Base-by-base conservation (phyloP, 805 yeast genomes). In the Ogataea paraovalis region DNA sequence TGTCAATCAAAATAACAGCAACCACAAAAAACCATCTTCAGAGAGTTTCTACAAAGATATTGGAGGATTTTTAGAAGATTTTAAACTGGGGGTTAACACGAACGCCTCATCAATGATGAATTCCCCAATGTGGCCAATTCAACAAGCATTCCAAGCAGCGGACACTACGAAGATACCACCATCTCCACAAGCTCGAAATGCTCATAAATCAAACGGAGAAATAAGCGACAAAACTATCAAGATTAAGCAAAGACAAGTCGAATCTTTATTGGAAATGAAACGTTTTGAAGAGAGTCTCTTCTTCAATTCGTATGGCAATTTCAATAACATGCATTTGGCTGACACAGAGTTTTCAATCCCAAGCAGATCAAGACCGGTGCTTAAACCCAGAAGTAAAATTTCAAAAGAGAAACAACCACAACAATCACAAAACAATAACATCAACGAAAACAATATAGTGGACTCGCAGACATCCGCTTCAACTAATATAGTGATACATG, bases 221-320 rank as follows among this genome's bases (percentile, higher is more conserved):
- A 10, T 9, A 30, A 30, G 13, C 4, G 14, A 30, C 7, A 16
- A 7, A 30, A 14, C 16, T 12, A 14, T 10, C 21, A 34, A n/a
- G 6, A 18, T n/a, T 16, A 34, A 34, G 7, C 7, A 34, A 7
- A 16, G 20, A n/a, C 38, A 34, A 13, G 38, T 19, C 5, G 46
- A 43, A 4, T 48, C 54, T 9, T 23, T 47, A 12, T 9, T 39
- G 5, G 56, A 49, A 14, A 23, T 50, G 33, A 52, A 44, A 46
- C 49, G 42, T 30, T 53, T 53, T 53, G 56, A 51, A 38, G 52
- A 49, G 14, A 48, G 53, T 20, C 36, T 52, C 5, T 48, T 45
- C 23, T 44, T 34, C 12, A 12, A 34, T 7, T 34, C 38, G 5
- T 34, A 34, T 10, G 38, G 38, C 4, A 34, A 34, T 10, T 16